phyloP scores from a whole-genome alignment of 768 basidiomycete species.

The Kwoniella shandongensis region DNA sequence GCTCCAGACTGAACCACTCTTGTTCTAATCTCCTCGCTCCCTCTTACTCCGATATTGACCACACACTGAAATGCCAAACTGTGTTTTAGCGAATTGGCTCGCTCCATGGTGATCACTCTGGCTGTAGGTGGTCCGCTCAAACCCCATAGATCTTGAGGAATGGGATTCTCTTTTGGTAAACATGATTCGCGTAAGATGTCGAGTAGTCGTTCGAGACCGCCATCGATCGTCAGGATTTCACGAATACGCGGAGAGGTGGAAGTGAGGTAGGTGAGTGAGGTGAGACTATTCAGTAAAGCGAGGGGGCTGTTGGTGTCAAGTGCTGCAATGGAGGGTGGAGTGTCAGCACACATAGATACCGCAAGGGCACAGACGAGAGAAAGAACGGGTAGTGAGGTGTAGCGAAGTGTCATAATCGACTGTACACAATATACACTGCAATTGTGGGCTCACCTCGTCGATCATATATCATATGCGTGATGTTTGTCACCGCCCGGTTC shows the following conservation, averaged over 20 bases:
- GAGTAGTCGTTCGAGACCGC: slow-evolving; percentile 92
- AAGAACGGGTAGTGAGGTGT: neutral
- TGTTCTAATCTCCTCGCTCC: slow-evolving; percentile 85
- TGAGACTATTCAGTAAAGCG: slow-evolving; percentile 83
- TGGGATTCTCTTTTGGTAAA: slow-evolving; percentile 34
- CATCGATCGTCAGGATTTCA: slow-evolving; percentile 97
- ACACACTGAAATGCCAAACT: slow-evolving; percentile 94
- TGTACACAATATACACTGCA: too few relatives aligned
- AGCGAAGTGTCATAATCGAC: too few relatives aligned
- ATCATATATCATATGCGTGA: slow-evolving; percentile 92
- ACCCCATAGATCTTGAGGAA: slow-evolving; percentile 50
- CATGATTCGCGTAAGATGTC: slow-evolving; percentile 74
- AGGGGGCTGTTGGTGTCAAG: slow-evolving; percentile 55
- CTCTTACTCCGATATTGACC: slow-evolving; percentile 93
- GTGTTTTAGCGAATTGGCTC: slow-evolving; percentile 55
- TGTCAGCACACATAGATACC: too few relatives aligned
- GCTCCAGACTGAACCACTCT: slow-evolving; percentile 94
- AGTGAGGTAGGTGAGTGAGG: slow-evolving; percentile 92
- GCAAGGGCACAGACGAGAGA: too few relatives aligned
- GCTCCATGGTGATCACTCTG: slow-evolving; percentile 48
- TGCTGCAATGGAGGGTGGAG: slow-evolving; percentile 26
- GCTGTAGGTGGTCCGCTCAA: slow-evolving; percentile 52
- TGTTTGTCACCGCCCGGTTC: slow-evolving; percentile 92
- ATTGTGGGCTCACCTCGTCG: slow-evolving; percentile 69
- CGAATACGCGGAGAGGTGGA: slow-evolving; percentile 96